These are phyloP conservation scores for Colletotrichum siamense DNA, from an alignment of 2,329 filamentous ascomycete genomes.

Conservation along the genomic window DNA sequence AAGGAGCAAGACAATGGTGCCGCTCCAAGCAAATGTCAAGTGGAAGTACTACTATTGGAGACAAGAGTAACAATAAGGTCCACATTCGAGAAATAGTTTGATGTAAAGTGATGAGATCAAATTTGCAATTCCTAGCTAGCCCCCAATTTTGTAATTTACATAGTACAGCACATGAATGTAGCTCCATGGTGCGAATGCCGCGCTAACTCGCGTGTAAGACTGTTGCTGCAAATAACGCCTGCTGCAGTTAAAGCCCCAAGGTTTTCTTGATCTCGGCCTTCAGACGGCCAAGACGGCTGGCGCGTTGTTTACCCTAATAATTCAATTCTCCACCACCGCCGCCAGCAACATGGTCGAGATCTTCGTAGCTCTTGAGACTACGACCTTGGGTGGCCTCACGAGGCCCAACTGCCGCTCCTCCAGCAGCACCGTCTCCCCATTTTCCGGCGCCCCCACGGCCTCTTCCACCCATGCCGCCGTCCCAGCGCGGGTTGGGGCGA, in stretches of 20 bases:
- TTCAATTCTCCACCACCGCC: constrained; percentile 84
- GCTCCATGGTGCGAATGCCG: not conserved
- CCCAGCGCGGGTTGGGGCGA: constrained; percentile 62
- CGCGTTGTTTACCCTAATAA: constrained; percentile 62
- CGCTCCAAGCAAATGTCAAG: not conserved
- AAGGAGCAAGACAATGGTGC: not conserved
- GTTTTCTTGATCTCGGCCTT: not conserved
- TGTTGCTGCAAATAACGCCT: not conserved
- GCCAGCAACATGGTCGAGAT: constrained; percentile 84
- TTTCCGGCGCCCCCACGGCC: constrained; percentile 58
- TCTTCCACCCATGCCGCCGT: constrained; percentile 54
- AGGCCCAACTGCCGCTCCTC: constrained; percentile 79
- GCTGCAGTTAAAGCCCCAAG: not conserved
- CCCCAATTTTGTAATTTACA: constrained; percentile 17
- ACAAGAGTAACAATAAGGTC: not conserved
- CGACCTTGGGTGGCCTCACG: constrained; percentile 91
- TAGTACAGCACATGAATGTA: not conserved
- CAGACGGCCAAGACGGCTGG: not conserved
- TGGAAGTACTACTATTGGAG: not conserved
- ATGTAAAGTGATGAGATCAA: not conserved
- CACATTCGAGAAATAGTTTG: not conserved
- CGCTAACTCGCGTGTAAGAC: not conserved
- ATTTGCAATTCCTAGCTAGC: constrained; percentile 2
- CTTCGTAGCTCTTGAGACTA: constrained; percentile 96
- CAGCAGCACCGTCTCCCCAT: constrained; percentile 77